Percentiles rank a stretch among this genome's conserved stretches.
phyloP scores from a whole-genome alignment of 768 basidiomycete genomes.

The Boletus rex-veris region DNA sequence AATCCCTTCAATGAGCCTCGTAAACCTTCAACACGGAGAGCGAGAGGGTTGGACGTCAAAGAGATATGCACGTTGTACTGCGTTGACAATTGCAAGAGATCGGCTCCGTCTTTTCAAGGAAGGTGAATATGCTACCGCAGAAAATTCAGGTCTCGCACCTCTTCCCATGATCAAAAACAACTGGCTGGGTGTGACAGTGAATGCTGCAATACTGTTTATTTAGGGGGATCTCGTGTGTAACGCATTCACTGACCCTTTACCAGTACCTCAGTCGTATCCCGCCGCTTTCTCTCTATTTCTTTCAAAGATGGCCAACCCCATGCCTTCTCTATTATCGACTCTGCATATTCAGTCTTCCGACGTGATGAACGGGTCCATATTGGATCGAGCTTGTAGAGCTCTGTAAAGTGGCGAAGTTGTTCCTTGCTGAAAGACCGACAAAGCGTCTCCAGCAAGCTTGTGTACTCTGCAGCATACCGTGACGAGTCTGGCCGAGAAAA shows the following conservation, averaged over 20 bases:
- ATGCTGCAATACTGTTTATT: slow-evolving; percentile 38
- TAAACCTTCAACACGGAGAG: slow-evolving; percentile 57
- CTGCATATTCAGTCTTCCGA: slow-evolving; percentile 42
- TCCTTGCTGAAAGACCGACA: slow-evolving; percentile 59
- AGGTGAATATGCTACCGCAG: slow-evolving; percentile 6
- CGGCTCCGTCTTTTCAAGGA: slow-evolving; percentile 51
- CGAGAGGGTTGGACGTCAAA: slow-evolving; percentile 52
- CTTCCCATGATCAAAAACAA: slow-evolving; percentile 71
- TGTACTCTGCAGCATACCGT: slow-evolving; percentile 53
- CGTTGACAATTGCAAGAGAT: slow-evolving; percentile 57
- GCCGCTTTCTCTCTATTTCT: slow-evolving; percentile 46
- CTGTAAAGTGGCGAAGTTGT: slow-evolving; percentile 56
- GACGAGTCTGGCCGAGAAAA: slow-evolving; percentile 40
- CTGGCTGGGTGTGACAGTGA: slow-evolving; percentile 53
- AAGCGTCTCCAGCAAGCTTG: slow-evolving; percentile 48
- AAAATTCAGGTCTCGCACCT: slow-evolving; percentile 38
- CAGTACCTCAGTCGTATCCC: slow-evolving; percentile 47
- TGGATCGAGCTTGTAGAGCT: slow-evolving; percentile 42
- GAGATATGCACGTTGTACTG: slow-evolving; percentile 61
- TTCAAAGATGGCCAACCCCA: slow-evolving; percentile 70
- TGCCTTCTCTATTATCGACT: slow-evolving; percentile 55
- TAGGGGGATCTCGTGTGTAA: neutral
- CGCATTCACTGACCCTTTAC: slow-evolving; percentile 41
- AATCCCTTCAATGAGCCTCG: slow-evolving; percentile 49
- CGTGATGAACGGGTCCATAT: slow-evolving; percentile 32